phyloP scores from a whole-genome alignment of 352 stramenopile species.

The Pythium phragmitis region DNA sequence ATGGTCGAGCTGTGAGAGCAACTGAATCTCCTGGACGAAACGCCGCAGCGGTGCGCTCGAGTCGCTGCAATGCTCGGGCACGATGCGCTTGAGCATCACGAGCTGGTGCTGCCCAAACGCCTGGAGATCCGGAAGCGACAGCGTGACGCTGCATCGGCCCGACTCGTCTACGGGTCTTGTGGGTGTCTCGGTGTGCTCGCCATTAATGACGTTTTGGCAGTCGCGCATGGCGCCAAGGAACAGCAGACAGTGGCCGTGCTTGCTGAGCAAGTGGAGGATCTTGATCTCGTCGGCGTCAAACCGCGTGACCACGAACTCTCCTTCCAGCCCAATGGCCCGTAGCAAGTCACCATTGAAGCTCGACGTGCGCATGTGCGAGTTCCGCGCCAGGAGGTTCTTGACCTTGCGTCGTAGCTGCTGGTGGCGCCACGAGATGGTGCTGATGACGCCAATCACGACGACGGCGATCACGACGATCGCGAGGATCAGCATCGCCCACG shows the following conservation, averaged over 20 bases:
- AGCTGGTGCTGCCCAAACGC: constrained; percentile 24
- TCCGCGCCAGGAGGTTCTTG: constrained; percentile 14
- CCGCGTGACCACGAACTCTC: constrained; percentile 21
- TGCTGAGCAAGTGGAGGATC: constrained; percentile 57
- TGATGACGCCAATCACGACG: constrained; percentile 28
- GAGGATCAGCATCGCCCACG: constrained; percentile 32
- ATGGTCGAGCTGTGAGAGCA: constrained; percentile 71
- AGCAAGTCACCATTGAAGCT: constrained; percentile 24
- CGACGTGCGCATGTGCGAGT: constrained; percentile 10
- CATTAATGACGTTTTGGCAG: neutral
- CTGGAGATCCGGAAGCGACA: constrained; percentile 23
- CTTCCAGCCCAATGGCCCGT: constrained; percentile 21
- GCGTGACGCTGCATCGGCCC: neutral
- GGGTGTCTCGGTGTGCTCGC: neutral
- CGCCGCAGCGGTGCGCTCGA: constrained; percentile 47
- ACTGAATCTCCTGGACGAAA: constrained; percentile 67
- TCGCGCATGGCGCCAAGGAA: constrained; percentile 51
- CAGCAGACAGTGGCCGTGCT: constrained; percentile 63
- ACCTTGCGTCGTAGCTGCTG: constrained; percentile 28
- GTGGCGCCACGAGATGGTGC: constrained; percentile 30
- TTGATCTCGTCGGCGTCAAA: constrained; percentile 56
- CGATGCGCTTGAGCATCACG: constrained; percentile 74
- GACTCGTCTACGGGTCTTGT: too few species aligned
- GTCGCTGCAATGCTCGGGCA: constrained; percentile 53
- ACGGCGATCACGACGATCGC: constrained; percentile 23